phyloP scores from a whole-genome alignment of 257 asterid species.

The Ajuga chamaepitys region DNA sequence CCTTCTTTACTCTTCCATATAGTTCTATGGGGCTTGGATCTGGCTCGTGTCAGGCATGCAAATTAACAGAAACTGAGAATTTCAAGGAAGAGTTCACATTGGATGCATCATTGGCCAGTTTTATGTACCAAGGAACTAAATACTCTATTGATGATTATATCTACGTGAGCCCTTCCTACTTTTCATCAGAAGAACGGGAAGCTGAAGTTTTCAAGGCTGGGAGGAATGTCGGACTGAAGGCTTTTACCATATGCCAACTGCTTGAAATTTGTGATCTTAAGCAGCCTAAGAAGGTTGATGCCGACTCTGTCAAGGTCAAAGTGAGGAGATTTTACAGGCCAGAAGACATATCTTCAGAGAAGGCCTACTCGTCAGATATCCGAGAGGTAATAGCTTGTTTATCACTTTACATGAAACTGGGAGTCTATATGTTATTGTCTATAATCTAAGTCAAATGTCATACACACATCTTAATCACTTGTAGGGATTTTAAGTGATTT shows the following conservation, averaged over 20 bases:
- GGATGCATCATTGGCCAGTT: slow-evolving; percentile 41
- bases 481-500: neutral
- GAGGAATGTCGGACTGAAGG: slow-evolving; percentile 85
- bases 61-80: slow-evolving; percentile 33
- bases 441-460: neutral
- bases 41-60: slow-evolving; percentile 71
- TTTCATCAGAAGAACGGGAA: slow-evolving; percentile 53
- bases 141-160: slow-evolving; percentile 60
- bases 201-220: slow-evolving; percentile 64
- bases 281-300: slow-evolving; percentile 33
- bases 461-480: neutral
- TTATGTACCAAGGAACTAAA: slow-evolving; percentile 48
- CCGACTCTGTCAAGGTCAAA: slow-evolving; percentile 44
- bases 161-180: slow-evolving; percentile 61
- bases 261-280: slow-evolving; percentile 49
- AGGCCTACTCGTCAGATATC: slow-evolving; percentile 79
- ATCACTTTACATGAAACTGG: neutral
- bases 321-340: slow-evolving; percentile 82
- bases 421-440: neutral
- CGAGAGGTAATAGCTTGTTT: slow-evolving; percentile 58
- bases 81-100: slow-evolving; percentile 34
- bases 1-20: slow-evolving; percentile 61
- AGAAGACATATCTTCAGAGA: slow-evolving; percentile 70
- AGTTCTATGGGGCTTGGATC: slow-evolving; percentile 69
- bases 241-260: slow-evolving; percentile 67